phyloP scores from a whole-genome alignment of 306 rosid species.

The Medicago lupulina region DNA sequence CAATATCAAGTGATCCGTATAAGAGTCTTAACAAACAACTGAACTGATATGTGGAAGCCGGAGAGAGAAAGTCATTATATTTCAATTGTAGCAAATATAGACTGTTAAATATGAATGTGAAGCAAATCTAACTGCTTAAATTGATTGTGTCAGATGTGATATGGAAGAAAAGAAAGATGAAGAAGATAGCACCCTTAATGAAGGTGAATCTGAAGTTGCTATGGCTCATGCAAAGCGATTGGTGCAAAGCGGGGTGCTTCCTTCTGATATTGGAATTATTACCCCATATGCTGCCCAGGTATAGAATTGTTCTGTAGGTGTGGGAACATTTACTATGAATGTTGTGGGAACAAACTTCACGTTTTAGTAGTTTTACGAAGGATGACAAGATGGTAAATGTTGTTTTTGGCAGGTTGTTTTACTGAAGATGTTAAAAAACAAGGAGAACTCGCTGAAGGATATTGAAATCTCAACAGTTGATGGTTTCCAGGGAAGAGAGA shows the following conservation, averaged over 20 bases:
- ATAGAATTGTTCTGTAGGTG: constrained; percentile 25
- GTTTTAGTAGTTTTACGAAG: constrained; percentile 28
- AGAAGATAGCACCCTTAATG: constrained; percentile 96
- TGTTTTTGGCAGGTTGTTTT: constrained; percentile 74
- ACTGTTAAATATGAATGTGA: neutral
- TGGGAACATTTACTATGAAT: constrained; percentile 32
- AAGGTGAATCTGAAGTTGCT: constrained; percentile 96
- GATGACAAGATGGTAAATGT: constrained; percentile 29
- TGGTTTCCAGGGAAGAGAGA: constrained; percentile 98
- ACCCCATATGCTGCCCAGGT: constrained; percentile 99
- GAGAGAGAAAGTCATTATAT: constrained; percentile 22
- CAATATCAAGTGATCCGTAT: constrained; percentile 16
- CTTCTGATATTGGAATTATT: constrained; percentile 94
- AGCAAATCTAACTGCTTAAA: constrained; percentile 31
- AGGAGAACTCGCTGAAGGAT: constrained; percentile 73
- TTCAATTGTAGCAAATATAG: constrained; percentile 24
- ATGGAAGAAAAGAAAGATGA: constrained; percentile 99
- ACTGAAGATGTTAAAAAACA: constrained; percentile 78
- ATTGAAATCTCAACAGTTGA: constrained; percentile 96
- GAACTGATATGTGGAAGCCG: constrained; percentile 22
- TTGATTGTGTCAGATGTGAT: constrained; percentile 73
- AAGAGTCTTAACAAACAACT: constrained; percentile 8
- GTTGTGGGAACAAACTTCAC: constrained; percentile 5
- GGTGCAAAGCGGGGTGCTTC: constrained; percentile 80
- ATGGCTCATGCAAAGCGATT: constrained; percentile 85